Evolutionary conservation across 163 green algal species (phyloP).

Genomic region (Dunaliella salina): DNA sequence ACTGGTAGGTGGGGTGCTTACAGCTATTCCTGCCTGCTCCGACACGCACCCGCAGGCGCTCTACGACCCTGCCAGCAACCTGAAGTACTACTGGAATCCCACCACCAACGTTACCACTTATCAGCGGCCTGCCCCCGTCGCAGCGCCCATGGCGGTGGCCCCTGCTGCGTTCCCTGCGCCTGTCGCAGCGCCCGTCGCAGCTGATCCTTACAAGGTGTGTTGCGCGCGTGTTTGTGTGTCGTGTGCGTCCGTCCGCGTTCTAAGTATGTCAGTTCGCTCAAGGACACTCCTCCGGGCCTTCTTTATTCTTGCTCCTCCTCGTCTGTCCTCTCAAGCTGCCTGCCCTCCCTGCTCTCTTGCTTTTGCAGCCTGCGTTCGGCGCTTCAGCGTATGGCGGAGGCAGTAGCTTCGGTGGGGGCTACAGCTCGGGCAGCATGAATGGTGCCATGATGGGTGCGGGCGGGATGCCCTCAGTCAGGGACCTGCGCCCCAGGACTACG

Average conservation of each 20-base stretch:
- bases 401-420: conserved; percentile 16
- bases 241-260: too few relatives aligned
- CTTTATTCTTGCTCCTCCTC: too few relatives aligned
- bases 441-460: not conserved
- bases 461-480: not conserved
- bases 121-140: conserved; percentile 9
- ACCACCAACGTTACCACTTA: conserved; percentile 47
- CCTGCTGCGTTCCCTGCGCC: conserved; percentile 2
- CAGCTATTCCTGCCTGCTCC: not conserved
- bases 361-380: not conserved
- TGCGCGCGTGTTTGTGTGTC: too few relatives aligned
- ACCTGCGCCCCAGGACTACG: conserved; percentile 25
- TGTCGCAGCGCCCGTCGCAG: not conserved
- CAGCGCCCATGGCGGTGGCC: conserved; percentile 4
- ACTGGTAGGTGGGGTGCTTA: not conserved
- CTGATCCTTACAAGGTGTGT: not conserved
- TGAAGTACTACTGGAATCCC: conserved; percentile 67
- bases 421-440: not conserved
- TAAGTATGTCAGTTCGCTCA: too few relatives aligned
- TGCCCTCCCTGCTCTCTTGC: too few relatives aligned
- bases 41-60: conserved; percentile 26
- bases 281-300: too few relatives aligned
- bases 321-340: too few relatives aligned
- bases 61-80: conserved; percentile 39
- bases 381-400: not conserved